phyloP scores from a whole-genome alignment of 306 rosid genomes.

The Cicer bijugum region DNA sequence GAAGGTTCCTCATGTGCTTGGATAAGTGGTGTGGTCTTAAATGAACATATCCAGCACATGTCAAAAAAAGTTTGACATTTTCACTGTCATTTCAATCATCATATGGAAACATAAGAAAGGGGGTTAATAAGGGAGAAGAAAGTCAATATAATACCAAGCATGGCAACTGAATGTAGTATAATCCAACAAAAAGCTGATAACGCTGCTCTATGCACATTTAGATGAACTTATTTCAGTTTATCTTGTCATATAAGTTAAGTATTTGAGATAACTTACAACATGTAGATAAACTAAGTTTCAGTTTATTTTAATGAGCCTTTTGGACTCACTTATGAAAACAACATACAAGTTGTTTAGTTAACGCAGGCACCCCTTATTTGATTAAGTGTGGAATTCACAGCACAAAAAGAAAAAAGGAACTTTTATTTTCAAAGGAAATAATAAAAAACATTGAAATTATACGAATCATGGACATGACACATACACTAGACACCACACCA shows the following conservation, averaged over 20 bases:
- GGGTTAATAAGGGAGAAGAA: not conserved
- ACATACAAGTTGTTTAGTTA: not conserved
- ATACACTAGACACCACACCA: no score
- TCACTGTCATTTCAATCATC: slow-evolving; percentile 58
- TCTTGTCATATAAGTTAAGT: no score
- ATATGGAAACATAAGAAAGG: slow-evolving; percentile 19
- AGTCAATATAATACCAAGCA: no score
- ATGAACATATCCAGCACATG: slow-evolving; percentile 75
- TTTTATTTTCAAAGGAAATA: not conserved
- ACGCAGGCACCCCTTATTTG: no score
- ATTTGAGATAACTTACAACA: not conserved
- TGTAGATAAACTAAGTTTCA: not conserved
- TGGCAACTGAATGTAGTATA: no score
- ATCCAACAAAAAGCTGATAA: no score
- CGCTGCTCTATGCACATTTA: no score
- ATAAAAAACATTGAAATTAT: not conserved
- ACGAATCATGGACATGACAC: no score
- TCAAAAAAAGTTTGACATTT: slow-evolving; percentile 64
- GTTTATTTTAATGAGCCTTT: not conserved
- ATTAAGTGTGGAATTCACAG: not conserved
- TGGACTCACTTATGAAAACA: not conserved
- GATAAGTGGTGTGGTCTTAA: slow-evolving; percentile 64
- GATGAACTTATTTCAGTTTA: no score
- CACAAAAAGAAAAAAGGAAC: not conserved
- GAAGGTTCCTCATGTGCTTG: slow-evolving; percentile 77